Base-by-base conservation (phyloP, 2,329 filamentous ascomycete genomes). In the Talaromyces sp. region DNA sequence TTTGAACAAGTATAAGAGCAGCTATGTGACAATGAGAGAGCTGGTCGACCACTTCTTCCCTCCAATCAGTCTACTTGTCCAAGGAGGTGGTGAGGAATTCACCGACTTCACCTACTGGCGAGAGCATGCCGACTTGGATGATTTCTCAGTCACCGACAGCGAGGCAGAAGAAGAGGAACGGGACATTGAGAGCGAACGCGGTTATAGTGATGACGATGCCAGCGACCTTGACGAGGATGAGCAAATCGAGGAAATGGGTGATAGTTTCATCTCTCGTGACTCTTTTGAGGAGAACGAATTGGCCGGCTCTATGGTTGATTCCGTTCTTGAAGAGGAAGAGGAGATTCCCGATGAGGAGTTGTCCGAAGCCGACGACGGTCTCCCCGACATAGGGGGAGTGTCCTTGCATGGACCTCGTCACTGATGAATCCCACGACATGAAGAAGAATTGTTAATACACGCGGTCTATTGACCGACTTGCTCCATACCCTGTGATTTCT, bases 61-160 rank as follows among this genome's bases (percentile, higher is more conserved):
- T 6, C 92, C 96, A 1, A 89, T 96, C 13, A 92, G 89, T 68
- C 89, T 93, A 29, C 84, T 99, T 34, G 89, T 97, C 19, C 92
- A 91, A 72, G 91, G 91, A 53, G 94, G 93, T 22, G 94, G 93
- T 13, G 95, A 98, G 76, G 91, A 96, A 65, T 99, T 91, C 74
- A 99, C 95, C 0, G 95, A 99, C 76, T 99, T 99, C 79, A 94
- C 89, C 65, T 99, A 96, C 80, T 99, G 95, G 95, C 86, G 96
- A 68, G 91, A 96, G 68, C 85, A 93, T 2, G 84, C 94, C 17
- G 92, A 96, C 60, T 80, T 97, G 29, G 91, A 93, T 49, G 91
- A 97, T 63, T 98, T 98, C 71, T 93, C 91, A 0, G 91, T 90
- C 61, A 96, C 91, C 53, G 93, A 95, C 67, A 88, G 84, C 36